Conservation (phyloP, 2,329 filamentous ascomycete genomes). For the Pyrenophora teres region DNA sequence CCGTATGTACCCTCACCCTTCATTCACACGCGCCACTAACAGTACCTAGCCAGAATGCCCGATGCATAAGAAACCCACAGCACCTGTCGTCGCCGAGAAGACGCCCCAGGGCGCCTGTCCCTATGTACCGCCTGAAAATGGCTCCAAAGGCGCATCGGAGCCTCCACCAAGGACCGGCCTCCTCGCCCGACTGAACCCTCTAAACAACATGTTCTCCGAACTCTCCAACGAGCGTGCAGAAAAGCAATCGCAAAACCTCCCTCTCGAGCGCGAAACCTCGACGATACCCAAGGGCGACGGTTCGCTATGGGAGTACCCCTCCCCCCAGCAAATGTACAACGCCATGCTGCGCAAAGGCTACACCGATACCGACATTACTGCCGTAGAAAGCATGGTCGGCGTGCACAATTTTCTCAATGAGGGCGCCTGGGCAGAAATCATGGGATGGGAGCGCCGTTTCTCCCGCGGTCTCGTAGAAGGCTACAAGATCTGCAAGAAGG, state of each 20-base stretch:
- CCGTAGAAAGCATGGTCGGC: slow-evolving; percentile 94
- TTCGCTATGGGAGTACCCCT: slow-evolving; percentile 95
- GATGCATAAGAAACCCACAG: slow-evolving; percentile 62
- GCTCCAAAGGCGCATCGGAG: slow-evolving; percentile 38
- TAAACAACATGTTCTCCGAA: slow-evolving; percentile 95
- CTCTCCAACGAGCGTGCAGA: slow-evolving; percentile 79
- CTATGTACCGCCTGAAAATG: slow-evolving; percentile 48
- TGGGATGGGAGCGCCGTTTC: slow-evolving; percentile 91
- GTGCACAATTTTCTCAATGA: slow-evolving; percentile 99
- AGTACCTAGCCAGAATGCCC: slow-evolving; percentile 66
- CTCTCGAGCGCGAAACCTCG: slow-evolving; percentile 79
- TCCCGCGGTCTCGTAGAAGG: slow-evolving; percentile 71
- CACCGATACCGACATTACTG: slow-evolving; percentile 88
- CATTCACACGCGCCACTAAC: slow-evolving; percentile 28
- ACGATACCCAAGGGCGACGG: slow-evolving; percentile 86
- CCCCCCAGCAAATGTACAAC: slow-evolving; percentile 99
- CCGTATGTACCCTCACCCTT: slow-evolving; percentile 49
- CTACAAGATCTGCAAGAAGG: slow-evolving; percentile 73
- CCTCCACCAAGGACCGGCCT: slow-evolving; percentile 53
- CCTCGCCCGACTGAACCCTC: slow-evolving; percentile 70
- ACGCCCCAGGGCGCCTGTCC: slow-evolving; percentile 57
- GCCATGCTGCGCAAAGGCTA: slow-evolving; percentile 95
- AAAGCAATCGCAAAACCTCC: slow-evolving; percentile 73
- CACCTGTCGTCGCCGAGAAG: slow-evolving; percentile 37
- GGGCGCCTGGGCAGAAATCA: slow-evolving; percentile 93